Base-by-base conservation (phyloP, 176 grass and related monocot species). In the Rhynchospora pubera region DNA sequence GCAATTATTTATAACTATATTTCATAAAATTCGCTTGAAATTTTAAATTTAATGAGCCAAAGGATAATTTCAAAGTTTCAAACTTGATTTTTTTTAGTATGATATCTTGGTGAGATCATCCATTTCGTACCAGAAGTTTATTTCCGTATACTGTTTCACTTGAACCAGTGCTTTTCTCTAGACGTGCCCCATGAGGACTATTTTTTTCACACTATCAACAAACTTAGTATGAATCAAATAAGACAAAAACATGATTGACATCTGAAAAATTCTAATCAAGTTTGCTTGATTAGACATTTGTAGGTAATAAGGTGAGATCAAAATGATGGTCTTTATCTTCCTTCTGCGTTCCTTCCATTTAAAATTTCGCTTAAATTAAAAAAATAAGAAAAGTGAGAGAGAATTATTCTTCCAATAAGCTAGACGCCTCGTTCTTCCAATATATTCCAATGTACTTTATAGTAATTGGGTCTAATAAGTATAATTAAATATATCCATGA, bases 401-500 rank as follows among this genome's bases (percentile, higher is more conserved):
- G 61, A 82, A 67, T 82, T 66, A 65, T 82, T 65, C 79, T 52
- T 65, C 22, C 61, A 82, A 65, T 82, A 67, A 52, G 11, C 47
- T 65, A 48, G 18, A 61, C 43, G 57, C 8, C 7, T 39, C 48
- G 23, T 65, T 61, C 24, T 7, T 57, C 39, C 18, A 21, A 43
- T 15, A 43, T 18, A 82, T 82, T 24, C 59, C 43, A 63, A 43
- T 62, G 43, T 32, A 39, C 34, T 39, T 60, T 50, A 42, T 58
- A 22, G 7, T 23, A 42, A 57, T 63, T 61, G 42, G 13, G 12
- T 59, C 16, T 46, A 19, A 62, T 39, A 80, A 61, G 62, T 23
- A 3, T 44, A 61, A 61, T 63, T 63, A 62, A 59, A 62, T 80
- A 7, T 43, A 80, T 46, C 59, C 10, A 47, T 80, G 21, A 80